A percentile compares a stretch with the other conserved stretches of the same genome.
These are phyloP conservation scores for Apiospora rasikravindrae DNA, from an alignment of 2,329 filamentous ascomycete species.

Conservation along the genomic window DNA sequence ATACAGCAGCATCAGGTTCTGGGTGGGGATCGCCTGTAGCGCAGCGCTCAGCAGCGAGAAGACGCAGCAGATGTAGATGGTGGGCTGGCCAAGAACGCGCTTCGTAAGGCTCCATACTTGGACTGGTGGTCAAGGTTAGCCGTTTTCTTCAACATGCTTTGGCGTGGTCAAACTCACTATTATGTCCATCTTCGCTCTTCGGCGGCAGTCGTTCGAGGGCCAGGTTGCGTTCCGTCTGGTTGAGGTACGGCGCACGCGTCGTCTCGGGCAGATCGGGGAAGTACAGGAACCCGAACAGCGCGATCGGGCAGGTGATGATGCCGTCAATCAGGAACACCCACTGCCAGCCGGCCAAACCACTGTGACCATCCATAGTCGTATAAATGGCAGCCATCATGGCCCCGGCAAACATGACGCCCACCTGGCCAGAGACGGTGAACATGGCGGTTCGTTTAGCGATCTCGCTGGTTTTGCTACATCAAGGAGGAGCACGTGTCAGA, in stretches of 20 bases:
- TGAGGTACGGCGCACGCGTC: constrained; percentile 43
- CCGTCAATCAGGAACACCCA: constrained; percentile 49
- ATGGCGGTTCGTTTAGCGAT: constrained; percentile 57
- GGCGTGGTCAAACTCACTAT: neutral
- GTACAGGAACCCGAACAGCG: constrained; percentile 49
- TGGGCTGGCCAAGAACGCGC: constrained; percentile 14
- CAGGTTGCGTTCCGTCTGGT: neutral
- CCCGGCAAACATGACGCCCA: constrained; percentile 58
- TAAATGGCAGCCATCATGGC: constrained; percentile 55
- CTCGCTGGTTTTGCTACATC: constrained; percentile 34
- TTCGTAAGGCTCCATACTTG: constrained; percentile 13
- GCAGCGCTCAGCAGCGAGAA: constrained; percentile 6
- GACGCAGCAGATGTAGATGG: constrained; percentile 15
- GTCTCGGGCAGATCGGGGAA: constrained; percentile 49
- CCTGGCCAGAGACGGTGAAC: constrained; percentile 55
- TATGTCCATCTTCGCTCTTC: constrained; percentile 17
- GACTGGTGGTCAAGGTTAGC: neutral
- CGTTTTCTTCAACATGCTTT: neutral
- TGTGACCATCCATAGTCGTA: constrained; percentile 45
- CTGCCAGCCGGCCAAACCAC: constrained; percentile 51
- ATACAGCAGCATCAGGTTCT: constrained; percentile 8
- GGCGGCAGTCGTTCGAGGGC: constrained; percentile 3
- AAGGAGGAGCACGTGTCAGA: neutral
- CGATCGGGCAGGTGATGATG: constrained; percentile 53
- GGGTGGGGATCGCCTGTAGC: constrained; percentile 11